Percentiles rank a stretch among this genome's conserved stretches.
Evolutionary conservation across 176 grass and related monocot genomes (phyloP).

Genomic region (Rhynchospora breviuscula): DNA sequence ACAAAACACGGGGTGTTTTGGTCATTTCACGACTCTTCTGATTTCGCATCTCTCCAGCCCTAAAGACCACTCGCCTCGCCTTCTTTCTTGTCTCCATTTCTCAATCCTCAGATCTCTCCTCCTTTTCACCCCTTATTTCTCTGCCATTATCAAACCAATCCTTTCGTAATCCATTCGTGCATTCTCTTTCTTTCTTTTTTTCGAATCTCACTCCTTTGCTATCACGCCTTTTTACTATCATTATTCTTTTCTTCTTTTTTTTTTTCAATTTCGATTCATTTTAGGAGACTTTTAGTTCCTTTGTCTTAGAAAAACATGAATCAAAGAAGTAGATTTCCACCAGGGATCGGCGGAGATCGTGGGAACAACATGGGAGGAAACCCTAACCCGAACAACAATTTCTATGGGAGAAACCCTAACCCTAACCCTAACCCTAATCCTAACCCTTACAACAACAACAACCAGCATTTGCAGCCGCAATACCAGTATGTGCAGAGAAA

Average conservation of each 20-base stretch:
- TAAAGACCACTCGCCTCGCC: background rate
- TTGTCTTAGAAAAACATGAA: conserved; percentile 42
- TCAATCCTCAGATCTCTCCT: conserved; percentile 6
- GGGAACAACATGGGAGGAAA: conserved; percentile 32
- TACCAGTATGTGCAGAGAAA: conserved; percentile 30
- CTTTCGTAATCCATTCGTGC: background rate
- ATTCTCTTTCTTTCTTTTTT: background rate
- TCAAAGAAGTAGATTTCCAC: conserved; percentile 69
- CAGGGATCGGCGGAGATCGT: conserved; percentile 52
- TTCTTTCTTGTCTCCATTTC: background rate
- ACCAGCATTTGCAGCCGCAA: conserved; percentile 31
- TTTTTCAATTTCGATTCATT: conserved; percentile 2
- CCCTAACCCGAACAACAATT: background rate
- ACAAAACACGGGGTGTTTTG: background rate
- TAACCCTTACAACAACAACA: conserved; percentile 38
- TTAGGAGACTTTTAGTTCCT: background rate
- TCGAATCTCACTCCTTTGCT: background rate
- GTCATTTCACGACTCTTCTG: conserved; percentile 4
- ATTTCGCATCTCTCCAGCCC: conserved; percentile 15
- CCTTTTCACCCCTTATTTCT: background rate
- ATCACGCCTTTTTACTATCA: background rate
- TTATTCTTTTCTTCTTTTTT: background rate
- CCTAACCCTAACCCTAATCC: conserved; percentile 30
- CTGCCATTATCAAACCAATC: background rate
- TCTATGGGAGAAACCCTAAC: conserved; percentile 30